Evolutionary conservation across 176 grass and related monocot species (phyloP).

Genomic region (Metroxylon sagu): DNA sequence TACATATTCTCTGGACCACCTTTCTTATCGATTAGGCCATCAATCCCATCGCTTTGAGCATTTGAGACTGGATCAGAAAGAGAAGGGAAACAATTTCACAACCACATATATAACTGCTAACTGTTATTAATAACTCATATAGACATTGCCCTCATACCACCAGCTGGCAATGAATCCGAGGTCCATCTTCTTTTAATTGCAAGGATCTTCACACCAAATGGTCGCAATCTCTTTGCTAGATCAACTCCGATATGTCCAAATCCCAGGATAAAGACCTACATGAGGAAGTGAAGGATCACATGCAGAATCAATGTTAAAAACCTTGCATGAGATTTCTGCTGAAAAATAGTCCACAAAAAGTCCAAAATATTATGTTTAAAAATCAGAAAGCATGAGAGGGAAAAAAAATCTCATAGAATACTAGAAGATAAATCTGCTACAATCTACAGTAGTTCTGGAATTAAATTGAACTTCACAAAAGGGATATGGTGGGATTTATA

Average conservation of each 20-base stretch:
- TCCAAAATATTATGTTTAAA: too few species aligned
- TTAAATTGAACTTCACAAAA: too few species aligned
- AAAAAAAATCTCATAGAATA: too few species aligned
- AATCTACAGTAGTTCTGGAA: too few species aligned
- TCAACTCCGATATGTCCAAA: constrained; percentile 86
- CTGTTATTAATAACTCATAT: background rate
- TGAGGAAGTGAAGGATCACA: constrained; percentile 10
- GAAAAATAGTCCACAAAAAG: too few species aligned
- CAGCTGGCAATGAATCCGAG: constrained; percentile 28
- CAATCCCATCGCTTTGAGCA: constrained; percentile 33
- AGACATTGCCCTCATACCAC: constrained; percentile 33
- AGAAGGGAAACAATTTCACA: constrained; percentile 2
- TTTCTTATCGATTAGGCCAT: constrained; percentile 68
- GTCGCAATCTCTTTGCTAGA: constrained; percentile 66
- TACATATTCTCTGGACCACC: constrained; percentile 55
- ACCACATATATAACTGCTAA: background rate
- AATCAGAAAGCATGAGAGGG: too few species aligned
- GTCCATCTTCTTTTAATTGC: constrained; percentile 87
- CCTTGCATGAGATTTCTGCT: too few species aligned
- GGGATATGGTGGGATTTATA: too few species aligned
- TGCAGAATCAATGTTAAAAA: too few species aligned
- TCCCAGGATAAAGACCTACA: constrained; percentile 79
- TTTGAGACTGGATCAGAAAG: constrained; percentile 22
- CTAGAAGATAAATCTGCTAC: too few species aligned
- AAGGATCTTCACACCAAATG: constrained; percentile 87